phyloP scores from a whole-genome alignment of 371 early-diverging fungal species.

The Syncephalis fuscata region DNA sequence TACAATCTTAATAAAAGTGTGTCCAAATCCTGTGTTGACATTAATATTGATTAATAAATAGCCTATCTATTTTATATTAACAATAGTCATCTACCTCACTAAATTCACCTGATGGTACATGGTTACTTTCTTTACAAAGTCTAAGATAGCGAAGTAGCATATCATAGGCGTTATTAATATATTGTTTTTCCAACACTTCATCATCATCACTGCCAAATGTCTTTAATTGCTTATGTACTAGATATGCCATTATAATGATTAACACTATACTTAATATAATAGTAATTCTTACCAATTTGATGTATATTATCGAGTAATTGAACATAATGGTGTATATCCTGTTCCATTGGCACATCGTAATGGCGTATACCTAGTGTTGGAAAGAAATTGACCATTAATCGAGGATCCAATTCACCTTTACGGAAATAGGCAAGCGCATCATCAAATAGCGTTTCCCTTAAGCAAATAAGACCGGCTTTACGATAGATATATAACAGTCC shows the following conservation, averaged over 20 bases:
- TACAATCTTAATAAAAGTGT: constrained; percentile 43
- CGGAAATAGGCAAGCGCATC: constrained; percentile 40
- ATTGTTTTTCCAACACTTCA: background rate
- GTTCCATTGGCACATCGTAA: constrained; percentile 17
- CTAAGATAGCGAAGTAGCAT: background rate
- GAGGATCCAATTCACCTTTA: constrained; percentile 48
- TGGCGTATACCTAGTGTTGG: constrained; percentile 23
- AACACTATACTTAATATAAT: background rate
- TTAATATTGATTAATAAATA: background rate
- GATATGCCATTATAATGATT: constrained; percentile 1
- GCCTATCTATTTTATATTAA: background rate
- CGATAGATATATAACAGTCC: constrained; percentile 43
- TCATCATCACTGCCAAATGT: constrained; percentile 9
- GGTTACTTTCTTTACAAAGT: background rate
- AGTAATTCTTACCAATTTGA: constrained; percentile 20
- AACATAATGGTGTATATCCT: constrained; percentile 19
- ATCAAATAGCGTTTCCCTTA: constrained; percentile 48
- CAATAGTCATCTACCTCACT: background rate
- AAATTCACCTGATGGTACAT: background rate
- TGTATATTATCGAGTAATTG: constrained; percentile 24
- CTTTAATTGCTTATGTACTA: constrained; percentile 13
- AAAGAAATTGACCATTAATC: constrained; percentile 34
- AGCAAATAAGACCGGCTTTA: constrained; percentile 42
- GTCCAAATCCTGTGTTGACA: constrained; percentile 31
- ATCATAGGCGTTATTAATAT: background rate